Evolutionary conservation across 1,139 yeast genomes (phyloP), one percentile per base, ranked within the genome.

Genomic region (Pneumocystis sp.): DNA sequence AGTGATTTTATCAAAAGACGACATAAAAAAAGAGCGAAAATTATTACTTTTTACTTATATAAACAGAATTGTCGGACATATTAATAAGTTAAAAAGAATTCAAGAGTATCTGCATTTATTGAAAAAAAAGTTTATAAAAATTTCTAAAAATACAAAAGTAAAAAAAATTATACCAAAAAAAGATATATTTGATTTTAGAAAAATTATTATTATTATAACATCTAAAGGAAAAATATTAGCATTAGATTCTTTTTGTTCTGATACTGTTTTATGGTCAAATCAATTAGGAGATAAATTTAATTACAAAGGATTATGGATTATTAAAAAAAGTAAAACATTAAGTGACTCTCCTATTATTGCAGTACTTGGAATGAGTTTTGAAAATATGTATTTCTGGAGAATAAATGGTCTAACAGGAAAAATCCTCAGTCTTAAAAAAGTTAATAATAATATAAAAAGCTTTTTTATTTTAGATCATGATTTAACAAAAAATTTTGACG

Each of bases 111-210:
- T 50, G 25, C 2, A 21, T 50, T 50, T 29, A 50, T 50, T 29
- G 21, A 25, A 7, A 50, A 8, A 50, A 25, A 50, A 15, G 34
- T 1, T 50, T 25, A n/a, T 21, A 25, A 15, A 25, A 15, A 10
- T 21, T 21, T 50, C 21, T 19, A 44, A 25, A 4, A 29, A 50
- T 50, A 25, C 34, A 50, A 12, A 15, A 25, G 25, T 21, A 67
- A 70, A 19, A 56, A 25, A 15, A 40, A 65, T 17, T 39, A 44
- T 37, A 62, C 61, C 39, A 60, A 34, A 25, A 17, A 50, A 67
- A 63, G 74, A 73, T 59, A 71, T 74, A 31, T 83, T 83, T 75
- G 87, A 87, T 0, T 78, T 82, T 66, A 73, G 76, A 34, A 83
- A 84, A 70, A 72, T 74, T 10, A 71, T 84, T 45, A 75, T 83